phyloP scores from a whole-genome alignment of 2,329 filamentous ascomycete species.

The Dactylonectria macrodidyma region DNA sequence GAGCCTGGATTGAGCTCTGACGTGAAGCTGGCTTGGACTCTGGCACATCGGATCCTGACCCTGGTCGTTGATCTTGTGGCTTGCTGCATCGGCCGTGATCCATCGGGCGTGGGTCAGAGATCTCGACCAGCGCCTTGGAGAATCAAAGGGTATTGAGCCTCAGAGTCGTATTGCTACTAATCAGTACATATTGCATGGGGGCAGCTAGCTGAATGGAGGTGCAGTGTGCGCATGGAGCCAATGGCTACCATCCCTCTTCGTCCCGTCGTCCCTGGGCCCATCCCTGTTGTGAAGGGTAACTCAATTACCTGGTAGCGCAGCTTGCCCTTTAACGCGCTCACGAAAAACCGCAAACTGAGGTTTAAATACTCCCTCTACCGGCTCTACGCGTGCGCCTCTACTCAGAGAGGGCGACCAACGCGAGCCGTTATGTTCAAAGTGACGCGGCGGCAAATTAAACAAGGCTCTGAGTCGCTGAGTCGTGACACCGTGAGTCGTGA shows the following conservation, averaged over 20 bases:
- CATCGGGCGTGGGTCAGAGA: neutral
- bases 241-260: neutral
- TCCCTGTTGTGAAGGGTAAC: no score
- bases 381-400: slow-evolving; percentile 22
- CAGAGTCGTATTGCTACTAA: neutral
- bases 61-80: neutral
- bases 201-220: neutral
- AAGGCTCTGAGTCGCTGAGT: slow-evolving; percentile 24
- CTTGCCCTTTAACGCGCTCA: neutral
- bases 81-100: neutral
- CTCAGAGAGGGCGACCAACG: slow-evolving; percentile 27
- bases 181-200: neutral
- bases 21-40: neutral
- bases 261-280: neutral
- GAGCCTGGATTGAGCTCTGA: neutral
- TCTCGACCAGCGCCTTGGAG: neutral
- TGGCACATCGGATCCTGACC: neutral
- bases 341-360: neutral
- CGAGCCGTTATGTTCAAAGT: slow-evolving; percentile 21
- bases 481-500: neutral
- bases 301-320: neutral
- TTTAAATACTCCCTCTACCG: neutral
- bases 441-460: slow-evolving; percentile 34
- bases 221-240: neutral
- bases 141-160: neutral